These are phyloP conservation scores for Ophiosphaerella korrae DNA, from an alignment of 2,329 filamentous ascomycete genomes.

Conservation along the genomic window DNA sequence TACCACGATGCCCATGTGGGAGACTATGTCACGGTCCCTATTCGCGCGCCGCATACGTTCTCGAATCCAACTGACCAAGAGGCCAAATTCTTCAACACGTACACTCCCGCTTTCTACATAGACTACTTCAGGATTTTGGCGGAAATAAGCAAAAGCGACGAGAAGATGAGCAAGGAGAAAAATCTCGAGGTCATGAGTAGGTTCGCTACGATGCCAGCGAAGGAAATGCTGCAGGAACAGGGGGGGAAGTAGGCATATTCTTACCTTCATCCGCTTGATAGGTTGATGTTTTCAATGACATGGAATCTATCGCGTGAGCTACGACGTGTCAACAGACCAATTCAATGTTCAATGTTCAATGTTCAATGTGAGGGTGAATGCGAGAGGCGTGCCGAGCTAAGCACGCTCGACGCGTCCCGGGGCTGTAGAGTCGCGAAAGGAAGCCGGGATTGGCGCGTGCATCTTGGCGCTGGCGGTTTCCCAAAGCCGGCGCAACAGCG, in stretches of 20 bases:
- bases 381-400: constrained; percentile 2
- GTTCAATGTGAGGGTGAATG: too few species aligned
- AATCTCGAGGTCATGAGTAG: constrained; percentile 56
- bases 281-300: constrained; percentile 22
- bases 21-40: constrained; percentile 62
- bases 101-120: constrained; percentile 62
- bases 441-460: constrained; percentile 17
- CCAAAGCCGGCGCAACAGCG: constrained; percentile 18
- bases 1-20: constrained; percentile 56
- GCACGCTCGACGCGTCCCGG: too few species aligned
- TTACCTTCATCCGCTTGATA: constrained; percentile 9
- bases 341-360: too few species aligned
- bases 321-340: constrained; percentile 34
- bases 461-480: constrained; percentile 22
- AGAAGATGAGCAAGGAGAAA: constrained; percentile 55
- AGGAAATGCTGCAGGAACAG: constrained; percentile 43
- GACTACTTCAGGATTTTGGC: constrained; percentile 62
- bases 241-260: constrained; percentile 8
- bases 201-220: constrained; percentile 57
- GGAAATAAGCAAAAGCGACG: constrained; percentile 52
- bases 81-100: constrained; percentile 62
- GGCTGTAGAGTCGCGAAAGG: neutral
- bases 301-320: constrained; percentile 35
- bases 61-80: constrained; percentile 60
- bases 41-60: constrained; percentile 62